Conservation (phyloP, 768 basidiomycete species). For the Calvatia gigantea region DNA sequence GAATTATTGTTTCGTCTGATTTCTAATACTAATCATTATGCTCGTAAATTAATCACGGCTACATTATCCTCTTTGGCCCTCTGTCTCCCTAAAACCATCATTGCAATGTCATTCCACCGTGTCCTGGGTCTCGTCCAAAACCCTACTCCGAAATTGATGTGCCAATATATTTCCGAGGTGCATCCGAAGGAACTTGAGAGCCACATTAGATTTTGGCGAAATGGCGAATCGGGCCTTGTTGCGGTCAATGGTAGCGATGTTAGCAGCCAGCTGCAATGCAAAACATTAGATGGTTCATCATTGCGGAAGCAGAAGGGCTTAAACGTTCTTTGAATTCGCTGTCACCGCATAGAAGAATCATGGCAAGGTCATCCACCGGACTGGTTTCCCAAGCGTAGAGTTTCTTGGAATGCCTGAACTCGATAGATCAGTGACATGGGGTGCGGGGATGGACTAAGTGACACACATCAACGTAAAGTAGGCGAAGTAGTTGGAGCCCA, state of each 20-base stretch:
- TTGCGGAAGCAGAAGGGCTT: not conserved
- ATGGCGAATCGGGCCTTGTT: slow-evolving; percentile 70
- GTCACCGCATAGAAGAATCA: slow-evolving; percentile 87
- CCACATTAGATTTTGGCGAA: slow-evolving; percentile 68
- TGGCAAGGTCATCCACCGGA: slow-evolving; percentile 78
- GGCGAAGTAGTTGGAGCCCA: slow-evolving; percentile 68
- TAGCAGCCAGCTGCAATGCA: slow-evolving; percentile 57
- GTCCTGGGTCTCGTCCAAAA: slow-evolving; percentile 55
- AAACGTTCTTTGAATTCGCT: slow-evolving; percentile 70
- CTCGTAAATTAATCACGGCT: slow-evolving; percentile 12
- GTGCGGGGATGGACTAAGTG: not conserved
- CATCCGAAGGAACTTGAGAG: slow-evolving; percentile 74
- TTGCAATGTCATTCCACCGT: slow-evolving; percentile 71
- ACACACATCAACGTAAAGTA: slow-evolving; percentile 87
- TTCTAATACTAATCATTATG: slow-evolving; percentile 5
- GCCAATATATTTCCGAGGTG: slow-evolving; percentile 58
- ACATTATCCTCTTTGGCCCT: slow-evolving; percentile 34
- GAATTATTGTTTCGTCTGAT: not conserved
- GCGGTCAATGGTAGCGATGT: slow-evolving; percentile 75
- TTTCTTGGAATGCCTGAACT: slow-evolving; percentile 84
- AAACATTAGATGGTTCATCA: not conserved
- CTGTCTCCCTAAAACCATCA: slow-evolving; percentile 55
- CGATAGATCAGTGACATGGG: not conserved
- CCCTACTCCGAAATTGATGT: slow-evolving; percentile 63
- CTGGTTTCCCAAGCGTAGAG: slow-evolving; percentile 93